Base-by-base conservation (phyloP, 1,284 basidiomycete species). In the Cutaneotrichosporon arboriforme region DNA sequence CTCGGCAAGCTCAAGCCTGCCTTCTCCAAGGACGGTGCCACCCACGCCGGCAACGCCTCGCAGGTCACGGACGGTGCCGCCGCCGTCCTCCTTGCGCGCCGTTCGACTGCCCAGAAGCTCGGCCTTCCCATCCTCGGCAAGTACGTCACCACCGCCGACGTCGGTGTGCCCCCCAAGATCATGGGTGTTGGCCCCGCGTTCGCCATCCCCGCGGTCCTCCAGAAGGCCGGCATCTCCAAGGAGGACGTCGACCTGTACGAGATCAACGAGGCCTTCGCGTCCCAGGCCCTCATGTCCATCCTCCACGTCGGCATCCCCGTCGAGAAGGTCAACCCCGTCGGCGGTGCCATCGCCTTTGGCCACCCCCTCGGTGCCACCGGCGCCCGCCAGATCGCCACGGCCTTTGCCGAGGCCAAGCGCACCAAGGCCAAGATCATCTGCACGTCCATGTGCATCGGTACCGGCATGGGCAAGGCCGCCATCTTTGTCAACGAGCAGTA, bases 21-120 rank as follows among this genome's bases (percentile, higher is more conserved):
- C 8, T 98, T 98, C 77, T 76, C 79, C 55, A 87, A 89, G 77
- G 83, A 85, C 38, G 96, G 96, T n/a, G 77, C 81, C 17, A 97
- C 96, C 2, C 91, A 96, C 70, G 96, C 94, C 44, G 81, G 81
- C 44, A 97, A 93, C 74, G 90, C 92, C 2, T 92, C 88, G 21
- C 93, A 97, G 73, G 84, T 98, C 44, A 92, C 90, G n/a, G 96
- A 99, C 68, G 94, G 94, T 58, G 94, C 94, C 20, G 91, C 93
- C 45, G 93, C 93, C 0, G 92, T 97, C 46, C 77, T 98, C 51
- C 84, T 97, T 53, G 82, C 90, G 34, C 83, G 90, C 57, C 84
- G 94, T 52, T 88, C 86, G 23, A 82, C 86, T 35, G 94, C 94
- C 17, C 86, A 88, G 76, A 87, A 86, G 68, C 85, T 94, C 58